Conservation (phyloP, 2,329 filamentous ascomycete species). For the Zasmidium cellare region DNA sequence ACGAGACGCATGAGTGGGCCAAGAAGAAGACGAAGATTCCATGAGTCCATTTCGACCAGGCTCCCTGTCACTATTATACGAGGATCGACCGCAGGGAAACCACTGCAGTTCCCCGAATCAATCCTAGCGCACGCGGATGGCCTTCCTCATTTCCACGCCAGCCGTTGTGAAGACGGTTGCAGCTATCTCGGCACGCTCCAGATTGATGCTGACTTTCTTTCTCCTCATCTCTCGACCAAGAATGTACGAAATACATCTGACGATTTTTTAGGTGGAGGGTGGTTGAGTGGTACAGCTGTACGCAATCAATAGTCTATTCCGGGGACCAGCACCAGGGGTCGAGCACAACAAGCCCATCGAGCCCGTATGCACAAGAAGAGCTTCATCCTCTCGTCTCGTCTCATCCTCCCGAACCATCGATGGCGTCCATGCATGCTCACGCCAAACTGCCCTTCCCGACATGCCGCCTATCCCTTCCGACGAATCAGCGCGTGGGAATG, state of each 20-base stretch:
- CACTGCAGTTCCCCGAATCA: neutral
- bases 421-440: neutral
- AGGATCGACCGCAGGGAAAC: neutral
- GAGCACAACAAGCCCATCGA: too few species aligned
- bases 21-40: neutral
- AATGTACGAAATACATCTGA: neutral
- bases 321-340: neutral
- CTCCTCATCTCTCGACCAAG: neutral
- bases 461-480: neutral
- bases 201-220: neutral
- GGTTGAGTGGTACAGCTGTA: neutral
- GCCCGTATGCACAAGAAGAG: neutral
- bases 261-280: neutral
- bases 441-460: neutral
- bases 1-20: too few species aligned
- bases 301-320: slow-evolving; percentile 10
- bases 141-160: neutral
- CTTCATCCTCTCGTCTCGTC: neutral
- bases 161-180: neutral
- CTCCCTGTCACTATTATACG: neutral
- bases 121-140: neutral
- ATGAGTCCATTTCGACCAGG: neutral
- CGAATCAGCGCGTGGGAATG: neutral
- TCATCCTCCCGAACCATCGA: too few species aligned
- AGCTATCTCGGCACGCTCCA: neutral